Conservation (phyloP, 768 basidiomycete species). For the Calocybe gangraenosa region DNA sequence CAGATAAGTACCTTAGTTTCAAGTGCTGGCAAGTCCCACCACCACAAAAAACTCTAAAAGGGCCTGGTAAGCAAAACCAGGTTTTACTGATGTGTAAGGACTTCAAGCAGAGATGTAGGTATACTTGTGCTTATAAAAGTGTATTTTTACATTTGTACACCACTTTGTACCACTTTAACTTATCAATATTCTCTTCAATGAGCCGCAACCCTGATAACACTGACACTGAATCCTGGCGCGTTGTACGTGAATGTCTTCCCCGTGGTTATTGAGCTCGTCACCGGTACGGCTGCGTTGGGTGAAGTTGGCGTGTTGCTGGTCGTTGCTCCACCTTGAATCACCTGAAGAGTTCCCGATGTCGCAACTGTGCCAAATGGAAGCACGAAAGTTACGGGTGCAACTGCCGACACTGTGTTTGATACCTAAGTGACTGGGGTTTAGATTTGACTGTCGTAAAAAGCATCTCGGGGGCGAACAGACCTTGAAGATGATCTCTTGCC, state of each 20-base stretch:
- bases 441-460: neutral
- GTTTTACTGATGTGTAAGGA: too few species aligned
- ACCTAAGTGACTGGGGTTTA: slow-evolving; percentile 30
- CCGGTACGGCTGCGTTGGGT: slow-evolving; percentile 45
- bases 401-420: slow-evolving; percentile 42
- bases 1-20: too few species aligned
- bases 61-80: too few species aligned
- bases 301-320: slow-evolving; percentile 53
- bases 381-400: slow-evolving; percentile 43
- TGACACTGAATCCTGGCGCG: slow-evolving; percentile 44
- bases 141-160: too few species aligned
- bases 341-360: slow-evolving; percentile 37
- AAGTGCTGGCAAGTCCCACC: too few species aligned
- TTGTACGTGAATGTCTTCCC: slow-evolving; percentile 51
- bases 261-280: slow-evolving; percentile 39
- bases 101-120: too few species aligned
- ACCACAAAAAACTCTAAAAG: too few species aligned
- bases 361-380: slow-evolving; percentile 51
- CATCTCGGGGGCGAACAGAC: slow-evolving; percentile 28
- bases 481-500: slow-evolving; percentile 54
- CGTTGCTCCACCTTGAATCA: slow-evolving; percentile 45
- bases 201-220: slow-evolving; percentile 32
- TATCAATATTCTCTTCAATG: too few species aligned
- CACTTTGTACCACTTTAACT: too few species aligned
- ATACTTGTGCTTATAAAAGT: too few species aligned